Evolutionary conservation across 2,329 filamentous ascomycete species (phyloP).

Genomic region (Calonectria multiphialidica): DNA sequence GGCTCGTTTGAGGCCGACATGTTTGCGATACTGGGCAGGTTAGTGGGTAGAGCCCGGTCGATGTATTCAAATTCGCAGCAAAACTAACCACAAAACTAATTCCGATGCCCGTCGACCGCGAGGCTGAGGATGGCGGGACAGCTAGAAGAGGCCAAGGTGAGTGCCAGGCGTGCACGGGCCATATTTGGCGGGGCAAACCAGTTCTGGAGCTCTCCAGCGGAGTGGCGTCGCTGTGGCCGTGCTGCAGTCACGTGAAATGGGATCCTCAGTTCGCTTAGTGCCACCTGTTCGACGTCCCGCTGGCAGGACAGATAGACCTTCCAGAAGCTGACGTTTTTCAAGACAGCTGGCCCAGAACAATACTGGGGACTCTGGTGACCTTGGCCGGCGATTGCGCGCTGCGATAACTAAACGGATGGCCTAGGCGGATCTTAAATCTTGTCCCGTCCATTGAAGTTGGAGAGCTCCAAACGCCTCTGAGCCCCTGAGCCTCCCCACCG

Average conservation of each 20-base stretch:
- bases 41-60: slow-evolving; percentile 17
- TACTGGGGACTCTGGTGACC: slow-evolving; percentile 45
- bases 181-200: slow-evolving; percentile 37
- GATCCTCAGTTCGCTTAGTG: slow-evolving; percentile 48
- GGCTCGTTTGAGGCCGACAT: slow-evolving; percentile 81
- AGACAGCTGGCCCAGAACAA: slow-evolving; percentile 45
- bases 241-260: slow-evolving; percentile 49
- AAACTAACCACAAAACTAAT: slow-evolving; percentile 14
- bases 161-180: slow-evolving; percentile 32
- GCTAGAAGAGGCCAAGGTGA: slow-evolving; percentile 23
- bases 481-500: slow-evolving; percentile 51
- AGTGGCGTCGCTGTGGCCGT: slow-evolving; percentile 27
- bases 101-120: slow-evolving; percentile 25
- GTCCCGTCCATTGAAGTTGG: slow-evolving; percentile 38
- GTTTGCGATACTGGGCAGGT: slow-evolving; percentile 41
- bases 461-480: slow-evolving; percentile 34
- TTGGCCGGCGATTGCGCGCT: slow-evolving; percentile 45
- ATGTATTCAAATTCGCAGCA: slow-evolving; percentile 12
- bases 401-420: slow-evolving; percentile 46
- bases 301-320: slow-evolving; percentile 55
- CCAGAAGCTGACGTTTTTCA: slow-evolving; percentile 47
- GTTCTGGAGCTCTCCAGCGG: slow-evolving; percentile 10
- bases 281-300: slow-evolving; percentile 53
- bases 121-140: slow-evolving; percentile 43
- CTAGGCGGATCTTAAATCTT: slow-evolving; percentile 41